Percentiles rank a stretch among this genome's conserved stretches.
Evolutionary conservation across 1,139 yeast genomes (phyloP).

Genomic region (Blastobotrys arbuscula): DNA sequence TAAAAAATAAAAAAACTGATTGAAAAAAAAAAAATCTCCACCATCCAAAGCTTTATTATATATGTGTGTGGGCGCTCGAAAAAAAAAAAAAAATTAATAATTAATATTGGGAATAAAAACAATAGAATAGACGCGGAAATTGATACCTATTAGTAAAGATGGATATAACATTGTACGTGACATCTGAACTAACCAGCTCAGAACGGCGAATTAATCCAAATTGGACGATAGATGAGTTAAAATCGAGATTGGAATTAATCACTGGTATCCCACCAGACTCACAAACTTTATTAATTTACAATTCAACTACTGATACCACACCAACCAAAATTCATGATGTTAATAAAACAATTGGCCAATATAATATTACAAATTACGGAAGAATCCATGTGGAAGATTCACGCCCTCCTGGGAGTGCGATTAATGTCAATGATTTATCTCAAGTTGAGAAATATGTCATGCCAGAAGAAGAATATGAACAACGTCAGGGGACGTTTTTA

Average conservation of each 20-base stretch:
- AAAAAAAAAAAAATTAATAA: neutral
- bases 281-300: slow-evolving; percentile 52
- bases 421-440: slow-evolving; percentile 33
- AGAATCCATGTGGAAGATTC: slow-evolving; percentile 35
- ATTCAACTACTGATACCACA: slow-evolving; percentile 40
- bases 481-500: slow-evolving; percentile 56
- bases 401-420: slow-evolving; percentile 33
- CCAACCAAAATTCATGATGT: slow-evolving; percentile 22
- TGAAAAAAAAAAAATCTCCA: too few species aligned
- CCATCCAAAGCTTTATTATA: neutral
- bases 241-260: slow-evolving; percentile 55
- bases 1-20: neutral
- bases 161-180: slow-evolving; percentile 47
- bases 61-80: neutral
- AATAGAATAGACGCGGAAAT: neutral
- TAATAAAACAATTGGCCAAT: slow-evolving; percentile 24
- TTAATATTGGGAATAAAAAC: neutral
- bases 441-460: slow-evolving; percentile 46
- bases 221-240: slow-evolving; percentile 56
- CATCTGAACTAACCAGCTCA: slow-evolving; percentile 63
- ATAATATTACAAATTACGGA: slow-evolving; percentile 29
- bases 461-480: slow-evolving; percentile 62
- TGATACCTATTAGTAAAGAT: neutral
- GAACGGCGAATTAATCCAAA: slow-evolving; percentile 62
- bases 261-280: slow-evolving; percentile 69